These are phyloP conservation scores for Laburnicola sp. DNA, from an alignment of 2,329 filamentous ascomycete species.

Conservation along the genomic window DNA sequence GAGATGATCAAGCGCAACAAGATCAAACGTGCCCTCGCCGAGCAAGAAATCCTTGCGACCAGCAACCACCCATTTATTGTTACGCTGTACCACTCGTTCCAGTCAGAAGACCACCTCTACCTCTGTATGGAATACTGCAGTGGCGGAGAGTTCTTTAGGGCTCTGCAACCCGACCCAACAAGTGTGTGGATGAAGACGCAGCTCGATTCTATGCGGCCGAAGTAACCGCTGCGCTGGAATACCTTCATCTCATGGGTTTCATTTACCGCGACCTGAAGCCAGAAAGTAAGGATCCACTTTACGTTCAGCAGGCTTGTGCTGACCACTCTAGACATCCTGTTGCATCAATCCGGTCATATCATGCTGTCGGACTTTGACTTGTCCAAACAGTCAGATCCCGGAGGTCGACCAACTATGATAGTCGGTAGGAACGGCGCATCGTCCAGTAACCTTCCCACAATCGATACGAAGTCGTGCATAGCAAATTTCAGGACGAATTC, in stretches of 20 bases:
- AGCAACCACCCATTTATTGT: constrained; percentile 99
- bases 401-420: constrained; percentile 97
- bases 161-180: constrained; percentile 94
- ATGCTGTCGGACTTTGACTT: constrained; percentile 99
- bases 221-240: constrained; percentile 94
- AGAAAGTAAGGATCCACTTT: constrained; percentile 69
- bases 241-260: constrained; percentile 98
- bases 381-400: constrained; percentile 94
- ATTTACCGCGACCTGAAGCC: constrained; percentile 98
- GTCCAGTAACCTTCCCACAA: constrained; percentile 85
- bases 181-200: constrained; percentile 95
- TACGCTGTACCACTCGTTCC: constrained; percentile 97
- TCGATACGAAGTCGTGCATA: constrained; percentile 98
- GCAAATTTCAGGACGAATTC: constrained; percentile 98
- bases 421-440: constrained; percentile 81
- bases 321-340: constrained; percentile 74
- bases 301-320: constrained; percentile 33
- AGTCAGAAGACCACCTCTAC: constrained; percentile 97
- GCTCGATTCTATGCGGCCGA: constrained; percentile 97
- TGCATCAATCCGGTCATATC: constrained; percentile 99
- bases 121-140: constrained; percentile 99
- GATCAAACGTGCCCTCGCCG: constrained; percentile 95
- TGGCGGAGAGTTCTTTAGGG: constrained; percentile 96
- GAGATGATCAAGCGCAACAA: constrained; percentile 99
- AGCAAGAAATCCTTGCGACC: constrained; percentile 96